phyloP scores from a whole-genome alignment of 169 alveolate genomes.

The Plasmodium gonderi region DNA sequence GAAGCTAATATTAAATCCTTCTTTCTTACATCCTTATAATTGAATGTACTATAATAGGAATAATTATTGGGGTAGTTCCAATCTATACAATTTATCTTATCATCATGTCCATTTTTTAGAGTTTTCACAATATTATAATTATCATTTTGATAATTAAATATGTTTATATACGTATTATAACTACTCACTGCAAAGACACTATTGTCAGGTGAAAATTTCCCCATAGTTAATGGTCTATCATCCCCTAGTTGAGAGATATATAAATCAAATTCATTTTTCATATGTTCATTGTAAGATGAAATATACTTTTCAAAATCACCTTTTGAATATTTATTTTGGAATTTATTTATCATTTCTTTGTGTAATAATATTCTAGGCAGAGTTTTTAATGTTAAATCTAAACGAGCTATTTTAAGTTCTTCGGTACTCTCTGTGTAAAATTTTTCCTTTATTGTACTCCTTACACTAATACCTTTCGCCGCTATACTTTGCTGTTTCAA shows the following conservation, averaged over 20 bases:
- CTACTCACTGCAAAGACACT: constrained; percentile 78
- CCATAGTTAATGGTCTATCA: constrained; percentile 85
- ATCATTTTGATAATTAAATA: constrained; percentile 74
- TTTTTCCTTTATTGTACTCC: constrained; percentile 49
- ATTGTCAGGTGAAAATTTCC: constrained; percentile 84
- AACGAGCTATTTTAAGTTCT: constrained; percentile 73
- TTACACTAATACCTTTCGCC: background rate
- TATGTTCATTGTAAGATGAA: constrained; percentile 76
- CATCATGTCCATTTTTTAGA: constrained; percentile 79
- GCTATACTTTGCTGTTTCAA: constrained; percentile 2
- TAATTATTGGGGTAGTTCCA: constrained; percentile 80
- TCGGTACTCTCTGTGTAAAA: constrained; percentile 82
- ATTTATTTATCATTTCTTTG: constrained; percentile 78
- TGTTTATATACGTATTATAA: constrained; percentile 67
- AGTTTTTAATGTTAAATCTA: constrained; percentile 75
- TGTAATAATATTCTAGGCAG: constrained; percentile 71
- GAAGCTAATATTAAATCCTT: constrained; percentile 78
- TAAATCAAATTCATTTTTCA: constrained; percentile 77
- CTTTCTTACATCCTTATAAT: constrained; percentile 65
- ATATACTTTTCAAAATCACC: constrained; percentile 81
- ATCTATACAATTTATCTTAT: constrained; percentile 82
- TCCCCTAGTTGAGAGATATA: constrained; percentile 82
- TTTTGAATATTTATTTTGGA: constrained; percentile 75
- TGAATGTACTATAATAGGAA: constrained; percentile 69
- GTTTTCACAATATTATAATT: constrained; percentile 72